A percentile compares a stretch with the other conserved stretches of the same genome.
phyloP scores from a whole-genome alignment of 257 asterid genomes.

The Fraxinus quadrangulata region DNA sequence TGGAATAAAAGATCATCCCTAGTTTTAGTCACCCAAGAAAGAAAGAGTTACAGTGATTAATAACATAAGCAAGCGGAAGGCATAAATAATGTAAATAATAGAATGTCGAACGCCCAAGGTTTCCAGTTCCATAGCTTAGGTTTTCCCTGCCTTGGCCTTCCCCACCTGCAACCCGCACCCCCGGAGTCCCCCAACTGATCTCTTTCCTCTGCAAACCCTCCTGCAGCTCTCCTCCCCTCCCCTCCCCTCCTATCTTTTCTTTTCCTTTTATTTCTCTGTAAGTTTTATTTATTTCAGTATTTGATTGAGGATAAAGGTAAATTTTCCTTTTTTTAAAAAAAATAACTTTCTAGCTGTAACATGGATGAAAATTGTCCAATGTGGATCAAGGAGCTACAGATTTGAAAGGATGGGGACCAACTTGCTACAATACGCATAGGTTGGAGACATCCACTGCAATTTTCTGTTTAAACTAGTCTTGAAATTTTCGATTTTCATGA shows the following conservation, averaged over 20 bases:
- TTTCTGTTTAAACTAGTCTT: neutral
- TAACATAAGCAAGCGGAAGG: neutral
- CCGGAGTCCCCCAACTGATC: neutral
- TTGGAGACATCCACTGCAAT: neutral
- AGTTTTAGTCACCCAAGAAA: neutral
- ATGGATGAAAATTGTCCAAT: neutral
- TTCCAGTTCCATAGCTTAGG: neutral
- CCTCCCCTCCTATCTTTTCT: neutral
- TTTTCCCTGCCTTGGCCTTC: neutral
- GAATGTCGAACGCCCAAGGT: neutral
- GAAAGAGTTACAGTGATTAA: neutral
- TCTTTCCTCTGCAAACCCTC: neutral
- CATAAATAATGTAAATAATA: neutral
- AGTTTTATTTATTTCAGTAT: neutral
- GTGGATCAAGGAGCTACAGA: neutral
- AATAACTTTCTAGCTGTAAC: neutral
- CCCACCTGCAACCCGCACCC: neutral
- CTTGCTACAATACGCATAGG: neutral
- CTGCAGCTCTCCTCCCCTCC: neutral
- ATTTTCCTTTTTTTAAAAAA: neutral
- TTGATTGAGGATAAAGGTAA: neutral
- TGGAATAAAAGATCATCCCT: neutral
- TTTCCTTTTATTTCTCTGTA: neutral
- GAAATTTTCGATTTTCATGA: neutral
- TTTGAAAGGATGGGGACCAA: neutral